A percentile compares a stretch with the other conserved stretches of the same genome.
phyloP scores from a whole-genome alignment of 441 rosid genomes.

The Mallotus japonicus region DNA sequence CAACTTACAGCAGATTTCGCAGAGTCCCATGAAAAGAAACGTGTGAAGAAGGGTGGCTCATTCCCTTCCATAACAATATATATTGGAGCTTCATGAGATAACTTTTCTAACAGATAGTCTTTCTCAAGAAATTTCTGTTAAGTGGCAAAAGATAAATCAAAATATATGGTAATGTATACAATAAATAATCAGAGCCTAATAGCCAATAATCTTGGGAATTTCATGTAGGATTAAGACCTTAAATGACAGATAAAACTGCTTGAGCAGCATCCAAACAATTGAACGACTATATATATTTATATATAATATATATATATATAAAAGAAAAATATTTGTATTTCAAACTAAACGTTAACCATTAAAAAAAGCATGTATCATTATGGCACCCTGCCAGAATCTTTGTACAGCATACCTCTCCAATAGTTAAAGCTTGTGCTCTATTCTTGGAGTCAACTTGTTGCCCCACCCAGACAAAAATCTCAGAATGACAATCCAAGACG shows the following conservation, averaged over 20 bases:
- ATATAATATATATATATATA: background rate
- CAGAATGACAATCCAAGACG: constrained; percentile 82
- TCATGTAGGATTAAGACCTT: background rate
- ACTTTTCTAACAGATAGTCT: constrained; percentile 75
- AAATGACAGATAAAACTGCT: background rate
- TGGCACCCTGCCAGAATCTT: constrained; percentile 7
- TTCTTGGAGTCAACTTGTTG: constrained; percentile 76
- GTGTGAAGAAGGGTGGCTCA: constrained; percentile 92
- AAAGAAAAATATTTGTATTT: background rate
- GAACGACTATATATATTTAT: background rate
- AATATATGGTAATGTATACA: background rate
- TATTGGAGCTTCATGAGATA: constrained; percentile 67
- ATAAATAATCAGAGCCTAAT: background rate
- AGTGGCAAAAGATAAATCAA: background rate
- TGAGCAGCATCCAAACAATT: background rate
- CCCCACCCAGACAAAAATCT: constrained; percentile 95
- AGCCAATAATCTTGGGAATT: background rate
- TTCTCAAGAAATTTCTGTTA: constrained; percentile 76
- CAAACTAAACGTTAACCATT: background rate
- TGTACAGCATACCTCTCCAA: constrained; percentile 66
- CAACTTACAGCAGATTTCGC: constrained; percentile 52
- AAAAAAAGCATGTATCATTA: background rate
- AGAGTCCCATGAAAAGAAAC: constrained; percentile 93
- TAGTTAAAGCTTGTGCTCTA: constrained; percentile 55
- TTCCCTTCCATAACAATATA: constrained; percentile 80